A percentile compares a stretch with the other conserved stretches of the same genome.
Evolutionary conservation across 805 yeast species (phyloP).

Genomic region (Yamadazyma paraphyllophila): DNA sequence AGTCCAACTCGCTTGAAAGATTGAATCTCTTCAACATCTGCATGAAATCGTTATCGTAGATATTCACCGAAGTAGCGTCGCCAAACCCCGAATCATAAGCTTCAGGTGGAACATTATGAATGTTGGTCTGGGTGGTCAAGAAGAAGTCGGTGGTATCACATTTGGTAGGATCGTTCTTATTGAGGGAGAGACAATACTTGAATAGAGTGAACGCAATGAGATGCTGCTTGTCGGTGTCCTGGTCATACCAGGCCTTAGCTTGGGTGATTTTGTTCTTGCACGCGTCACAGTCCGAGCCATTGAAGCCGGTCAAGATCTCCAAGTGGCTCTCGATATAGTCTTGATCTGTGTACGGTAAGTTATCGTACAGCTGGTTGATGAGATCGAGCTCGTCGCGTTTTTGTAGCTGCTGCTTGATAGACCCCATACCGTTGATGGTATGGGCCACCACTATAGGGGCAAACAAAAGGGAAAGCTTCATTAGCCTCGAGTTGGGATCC

Average conservation of each 20-base stretch:
- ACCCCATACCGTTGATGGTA: conserved; percentile 12
- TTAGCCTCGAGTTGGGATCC: too few relatives aligned
- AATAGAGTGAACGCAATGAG: conserved; percentile 34
- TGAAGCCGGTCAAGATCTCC: conserved; percentile 24
- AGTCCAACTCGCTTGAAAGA: conserved; percentile 33
- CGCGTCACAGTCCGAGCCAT: conserved; percentile 33
- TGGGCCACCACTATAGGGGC: conserved; percentile 8
- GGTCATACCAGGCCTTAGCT: conserved; percentile 24
- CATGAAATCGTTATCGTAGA: conserved; percentile 39
- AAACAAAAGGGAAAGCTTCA: neutral
- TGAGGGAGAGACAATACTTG: conserved; percentile 30
- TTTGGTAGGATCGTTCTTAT: conserved; percentile 27
- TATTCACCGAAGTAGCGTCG: conserved; percentile 26
- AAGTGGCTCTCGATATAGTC: conserved; percentile 31
- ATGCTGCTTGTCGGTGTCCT: conserved; percentile 32
- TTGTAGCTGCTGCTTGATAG: conserved; percentile 13
- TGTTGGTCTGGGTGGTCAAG: conserved; percentile 30
- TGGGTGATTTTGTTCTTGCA: conserved; percentile 36
- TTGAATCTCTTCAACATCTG: conserved; percentile 36
- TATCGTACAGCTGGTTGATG: conserved; percentile 24
- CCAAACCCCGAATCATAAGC: conserved; percentile 23
- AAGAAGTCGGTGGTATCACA: conserved; percentile 39
- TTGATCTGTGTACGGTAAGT: conserved; percentile 23
- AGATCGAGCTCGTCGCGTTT: conserved; percentile 18
- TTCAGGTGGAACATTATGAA: conserved; percentile 13